Conservation (phyloP, 2,329 filamentous ascomycete genomes). For the Emmonsia crescens region DNA sequence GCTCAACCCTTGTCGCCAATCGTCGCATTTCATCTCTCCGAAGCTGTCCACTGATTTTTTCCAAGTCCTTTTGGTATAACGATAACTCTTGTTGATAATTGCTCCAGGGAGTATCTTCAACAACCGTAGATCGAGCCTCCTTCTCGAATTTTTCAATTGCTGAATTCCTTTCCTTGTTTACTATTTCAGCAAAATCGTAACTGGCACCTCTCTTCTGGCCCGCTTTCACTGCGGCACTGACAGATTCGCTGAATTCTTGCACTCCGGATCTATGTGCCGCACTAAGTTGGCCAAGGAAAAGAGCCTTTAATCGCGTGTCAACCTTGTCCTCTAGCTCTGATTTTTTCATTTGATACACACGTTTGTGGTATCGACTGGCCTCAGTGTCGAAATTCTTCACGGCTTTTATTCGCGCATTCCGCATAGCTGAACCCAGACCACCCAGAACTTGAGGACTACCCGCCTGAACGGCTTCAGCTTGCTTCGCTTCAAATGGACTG, state of each 20-base stretch:
- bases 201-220: conserved; percentile 83
- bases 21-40: conserved; percentile 94
- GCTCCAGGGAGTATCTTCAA: conserved; percentile 77
- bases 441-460: conserved; percentile 64
- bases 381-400: conserved; percentile 80
- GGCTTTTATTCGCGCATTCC: conserved; percentile 57
- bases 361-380: conserved; percentile 92
- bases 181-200: conserved; percentile 95
- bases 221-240: conserved; percentile 73
- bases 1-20: conserved; percentile 78
- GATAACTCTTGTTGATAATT: conserved; percentile 70
- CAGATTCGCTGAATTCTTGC: conserved; percentile 72
- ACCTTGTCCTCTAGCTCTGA: conserved; percentile 77
- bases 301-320: conserved; percentile 72
- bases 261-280: conserved; percentile 87
- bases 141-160: conserved; percentile 64
- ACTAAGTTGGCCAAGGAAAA: conserved; percentile 79
- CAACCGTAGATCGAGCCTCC: conserved; percentile 61
- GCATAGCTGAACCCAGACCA: conserved; percentile 64
- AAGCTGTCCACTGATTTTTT: conserved; percentile 72
- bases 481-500: conserved; percentile 71
- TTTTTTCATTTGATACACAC: conserved; percentile 77
- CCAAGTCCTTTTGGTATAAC: conserved; percentile 80
- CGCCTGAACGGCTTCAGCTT: conserved; percentile 60
- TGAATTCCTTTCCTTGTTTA: conserved; percentile 67